Evolutionary conservation across 2,329 filamentous ascomycete species (phyloP).

Genomic region (Fusarium bactridioides): DNA sequence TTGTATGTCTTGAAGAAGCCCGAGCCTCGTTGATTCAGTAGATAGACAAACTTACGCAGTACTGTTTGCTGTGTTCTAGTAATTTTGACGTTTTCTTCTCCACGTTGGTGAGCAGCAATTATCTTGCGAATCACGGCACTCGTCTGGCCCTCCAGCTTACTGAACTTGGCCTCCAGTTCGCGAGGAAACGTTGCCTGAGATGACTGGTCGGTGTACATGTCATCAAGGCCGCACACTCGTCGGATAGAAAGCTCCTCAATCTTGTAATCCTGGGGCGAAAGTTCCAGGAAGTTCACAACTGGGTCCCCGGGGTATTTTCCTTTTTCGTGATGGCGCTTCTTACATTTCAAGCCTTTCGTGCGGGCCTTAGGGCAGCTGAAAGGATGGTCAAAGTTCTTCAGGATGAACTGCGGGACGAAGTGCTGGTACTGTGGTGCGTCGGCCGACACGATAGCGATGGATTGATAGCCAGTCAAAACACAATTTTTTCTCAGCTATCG

Average conservation of each 20-base stretch:
- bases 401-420: background rate
- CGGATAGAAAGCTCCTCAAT: background rate
- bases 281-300: background rate
- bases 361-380: background rate
- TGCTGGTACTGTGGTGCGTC: background rate
- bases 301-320: background rate
- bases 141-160: background rate
- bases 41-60: background rate
- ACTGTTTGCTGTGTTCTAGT: background rate
- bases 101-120: background rate
- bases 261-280: background rate
- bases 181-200: rapidly evolving
- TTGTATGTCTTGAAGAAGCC: background rate
- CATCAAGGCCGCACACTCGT: background rate
- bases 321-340: background rate
- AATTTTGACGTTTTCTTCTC: background rate
- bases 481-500: rapidly evolving
- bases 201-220: background rate
- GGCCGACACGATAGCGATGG: background rate
- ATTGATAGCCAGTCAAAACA: background rate
- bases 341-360: background rate
- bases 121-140: background rate
- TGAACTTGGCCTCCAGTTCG: rapidly evolving
- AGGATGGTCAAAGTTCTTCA: background rate
- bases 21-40: rapidly evolving